Evolutionary conservation across 768 basidiomycete species (phyloP).

Genomic region (Candolleomyces eurysporus): DNA sequence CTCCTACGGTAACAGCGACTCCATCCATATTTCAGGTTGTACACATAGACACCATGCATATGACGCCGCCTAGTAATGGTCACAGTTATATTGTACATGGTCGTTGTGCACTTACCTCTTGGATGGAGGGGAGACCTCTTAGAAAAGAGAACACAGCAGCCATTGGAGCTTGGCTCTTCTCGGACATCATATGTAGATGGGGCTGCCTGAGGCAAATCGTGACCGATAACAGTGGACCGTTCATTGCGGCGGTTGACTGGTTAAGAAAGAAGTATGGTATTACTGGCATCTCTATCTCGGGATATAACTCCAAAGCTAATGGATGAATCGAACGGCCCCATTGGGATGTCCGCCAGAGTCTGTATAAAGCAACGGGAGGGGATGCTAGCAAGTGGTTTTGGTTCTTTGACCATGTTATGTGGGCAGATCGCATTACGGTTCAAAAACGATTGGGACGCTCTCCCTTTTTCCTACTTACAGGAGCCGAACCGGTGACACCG

Average conservation of each 20-base stretch:
- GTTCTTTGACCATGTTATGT: too few species aligned
- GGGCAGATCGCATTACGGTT: too few species aligned
- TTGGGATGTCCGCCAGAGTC: conserved; percentile 22
- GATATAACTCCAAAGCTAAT: conserved; percentile 39
- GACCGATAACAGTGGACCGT: conserved; percentile 30
- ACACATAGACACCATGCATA: too few species aligned
- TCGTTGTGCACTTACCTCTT: too few species aligned
- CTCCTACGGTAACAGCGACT: conserved; percentile 17
- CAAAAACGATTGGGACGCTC: background rate
- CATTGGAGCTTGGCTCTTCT: conserved; percentile 22
- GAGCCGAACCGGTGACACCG: too few species aligned
- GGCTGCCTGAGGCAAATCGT: conserved; percentile 26
- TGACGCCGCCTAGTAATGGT: too few species aligned
- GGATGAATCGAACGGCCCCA: conserved; percentile 31
- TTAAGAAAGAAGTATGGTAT: conserved; percentile 24
- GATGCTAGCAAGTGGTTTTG: conserved; percentile 29
- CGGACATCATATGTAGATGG: background rate
- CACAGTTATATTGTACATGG: too few species aligned
- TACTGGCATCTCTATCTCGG: conserved; percentile 34
- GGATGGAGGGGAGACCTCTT: conserved; percentile 18
- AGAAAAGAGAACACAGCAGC: conserved; percentile 11
- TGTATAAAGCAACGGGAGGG: conserved; percentile 28
- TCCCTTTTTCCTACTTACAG: background rate
- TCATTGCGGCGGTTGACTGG: conserved; percentile 18
- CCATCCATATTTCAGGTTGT: conserved; percentile 18